Evolutionary conservation across 345 rosid species (phyloP), one percentile per base, ranked within the genome.

Genomic region (Heritiera fomes): DNA sequence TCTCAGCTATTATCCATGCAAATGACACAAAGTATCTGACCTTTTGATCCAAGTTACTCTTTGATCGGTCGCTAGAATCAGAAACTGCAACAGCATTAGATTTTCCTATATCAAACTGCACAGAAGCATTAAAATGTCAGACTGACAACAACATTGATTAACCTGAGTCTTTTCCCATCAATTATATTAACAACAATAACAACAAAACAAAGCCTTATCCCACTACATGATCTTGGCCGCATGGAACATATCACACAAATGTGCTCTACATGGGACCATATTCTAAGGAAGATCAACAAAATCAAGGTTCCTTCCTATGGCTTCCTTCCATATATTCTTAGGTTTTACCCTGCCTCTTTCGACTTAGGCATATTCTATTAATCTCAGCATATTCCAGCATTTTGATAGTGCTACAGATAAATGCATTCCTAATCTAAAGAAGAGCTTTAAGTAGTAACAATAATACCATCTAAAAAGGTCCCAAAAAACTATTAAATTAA

Each of bases 61-160:
- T 97, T 8, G 98, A 90, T 82, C 96, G 90, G 80, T 97, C 99
- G 80, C 98, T 91, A 81, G 98, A 97, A 84, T 96, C 99, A 75
- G 92, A 95, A 67, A 87, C 95, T 53, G 67, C 87, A n/a, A 87
- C 20, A 78, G 62, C 87, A 43, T 64, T 78, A 50, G 87, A 83
- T 72, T 80, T 85, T 60, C 86, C 92, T 85, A 91, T 85, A 70
- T 90, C 94, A 77, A 87, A 90, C 98, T 94, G 91, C 89, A 90
- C 17, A 58, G 23, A 74, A 81, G 65, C 1, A 49, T 18, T 14
- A 13, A 49, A 75, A 41, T 58, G 82, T 78, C 75, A 83, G 77
- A 73, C 34, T 30, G 41, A 11, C 74, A 75, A 28, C 63, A 78
- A 66, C 55, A 12, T 73, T 73, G 23, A 72, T 65, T 56, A 14